Conservation (phyloP, 2,329 filamentous ascomycete species). For the Colletotrichum sp. region DNA sequence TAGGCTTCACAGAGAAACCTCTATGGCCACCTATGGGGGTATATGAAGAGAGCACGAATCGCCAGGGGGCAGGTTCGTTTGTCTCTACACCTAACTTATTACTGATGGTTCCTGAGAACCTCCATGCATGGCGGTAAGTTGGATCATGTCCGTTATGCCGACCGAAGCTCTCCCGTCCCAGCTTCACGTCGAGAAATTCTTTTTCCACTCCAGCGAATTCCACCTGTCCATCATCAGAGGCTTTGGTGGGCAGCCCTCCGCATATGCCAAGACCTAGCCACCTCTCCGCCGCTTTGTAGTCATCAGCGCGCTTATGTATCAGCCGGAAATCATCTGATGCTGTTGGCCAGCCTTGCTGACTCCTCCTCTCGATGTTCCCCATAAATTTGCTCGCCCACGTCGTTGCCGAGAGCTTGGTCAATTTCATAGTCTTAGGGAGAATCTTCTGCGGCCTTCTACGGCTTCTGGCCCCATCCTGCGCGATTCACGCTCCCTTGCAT, state of each 20-base stretch:
- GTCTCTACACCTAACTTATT: accelerated
- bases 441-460: no score
- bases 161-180: no score
- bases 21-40: no score
- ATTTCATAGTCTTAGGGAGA: not conserved
- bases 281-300: not conserved
- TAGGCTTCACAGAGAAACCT: no score
- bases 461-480: no score
- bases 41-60: no score
- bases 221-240: not conserved
- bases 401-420: not conserved
- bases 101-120: no score
- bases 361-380: not conserved
- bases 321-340: not conserved
- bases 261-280: not conserved
- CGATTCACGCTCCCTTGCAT: not conserved
- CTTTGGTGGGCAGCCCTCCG: not conserved
- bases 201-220: no score
- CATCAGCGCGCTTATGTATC: not conserved
- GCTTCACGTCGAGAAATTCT: no score
- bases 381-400: not conserved
- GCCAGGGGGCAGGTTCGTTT: no score
- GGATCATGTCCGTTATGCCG: no score
- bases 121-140: no score
- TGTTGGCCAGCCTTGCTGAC: not conserved